These are phyloP conservation scores for Leccinum fibrillosum DNA, from an alignment of 768 basidiomycete genomes.

Conservation along the genomic window DNA sequence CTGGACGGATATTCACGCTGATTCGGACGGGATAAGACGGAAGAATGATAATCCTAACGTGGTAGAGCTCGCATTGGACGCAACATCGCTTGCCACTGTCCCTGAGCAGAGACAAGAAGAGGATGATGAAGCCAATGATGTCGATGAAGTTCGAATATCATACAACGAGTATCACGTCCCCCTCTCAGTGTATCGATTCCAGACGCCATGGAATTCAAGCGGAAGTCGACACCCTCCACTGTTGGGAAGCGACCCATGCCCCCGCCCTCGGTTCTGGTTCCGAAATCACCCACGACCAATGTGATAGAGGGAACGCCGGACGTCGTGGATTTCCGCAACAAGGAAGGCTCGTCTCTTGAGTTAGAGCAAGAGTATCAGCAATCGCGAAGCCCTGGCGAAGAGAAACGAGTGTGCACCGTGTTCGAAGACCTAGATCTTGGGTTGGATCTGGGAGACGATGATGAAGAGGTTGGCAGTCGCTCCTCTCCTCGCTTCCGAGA, in stretches of 20 bases:
- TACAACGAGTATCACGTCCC: slow-evolving; percentile 40
- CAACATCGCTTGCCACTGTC: slow-evolving; percentile 32
- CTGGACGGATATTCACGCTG: slow-evolving; percentile 52
- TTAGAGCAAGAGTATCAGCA: slow-evolving; percentile 28
- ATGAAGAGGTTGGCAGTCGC: slow-evolving; percentile 36
- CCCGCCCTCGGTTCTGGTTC: slow-evolving; percentile 53
- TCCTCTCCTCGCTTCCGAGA: neutral
- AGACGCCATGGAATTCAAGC: slow-evolving; percentile 35
- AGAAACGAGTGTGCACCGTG: slow-evolving; percentile 44
- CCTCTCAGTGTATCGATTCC: slow-evolving; percentile 37
- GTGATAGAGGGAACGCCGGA: slow-evolving; percentile 26
- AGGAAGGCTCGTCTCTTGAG: slow-evolving; percentile 22
- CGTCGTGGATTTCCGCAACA: slow-evolving; percentile 6
- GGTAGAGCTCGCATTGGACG: slow-evolving; percentile 52
- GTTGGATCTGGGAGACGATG: slow-evolving; percentile 39
- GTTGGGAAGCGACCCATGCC: slow-evolving; percentile 1
- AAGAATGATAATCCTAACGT: slow-evolving; percentile 38
- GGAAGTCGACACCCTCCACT: slow-evolving; percentile 35
- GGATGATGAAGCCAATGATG: slow-evolving; percentile 33
- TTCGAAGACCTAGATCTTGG: slow-evolving; percentile 47
- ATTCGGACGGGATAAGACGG: slow-evolving; percentile 28
- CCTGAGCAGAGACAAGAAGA: slow-evolving; percentile 23
- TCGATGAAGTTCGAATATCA: slow-evolving; percentile 35
- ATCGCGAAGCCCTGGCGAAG: slow-evolving; percentile 36
- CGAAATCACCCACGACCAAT: slow-evolving; percentile 31